Evolutionary conservation across 768 basidiomycete genomes (phyloP).

Genomic region (Suillus bovinus): DNA sequence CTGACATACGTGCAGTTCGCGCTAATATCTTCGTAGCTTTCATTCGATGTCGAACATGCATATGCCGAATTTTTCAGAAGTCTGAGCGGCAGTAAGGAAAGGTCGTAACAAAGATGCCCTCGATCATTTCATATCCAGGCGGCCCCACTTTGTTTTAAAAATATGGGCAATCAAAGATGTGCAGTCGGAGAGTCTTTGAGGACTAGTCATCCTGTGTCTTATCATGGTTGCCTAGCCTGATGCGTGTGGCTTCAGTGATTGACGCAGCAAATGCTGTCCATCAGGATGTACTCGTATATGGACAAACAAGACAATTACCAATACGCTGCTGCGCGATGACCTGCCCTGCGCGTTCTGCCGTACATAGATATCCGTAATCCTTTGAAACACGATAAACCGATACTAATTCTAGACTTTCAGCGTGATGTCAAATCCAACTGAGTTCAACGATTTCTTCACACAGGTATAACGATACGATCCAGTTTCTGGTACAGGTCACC

Average conservation of each 20-base stretch:
- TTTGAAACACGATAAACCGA: background rate
- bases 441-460: background rate
- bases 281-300: background rate
- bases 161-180: background rate
- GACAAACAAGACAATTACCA: background rate
- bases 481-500: background rate
- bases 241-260: background rate
- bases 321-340: background rate
- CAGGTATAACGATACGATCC: background rate
- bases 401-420: background rate
- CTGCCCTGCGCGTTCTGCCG: background rate
- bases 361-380: background rate
- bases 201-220: background rate
- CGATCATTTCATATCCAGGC: background rate
- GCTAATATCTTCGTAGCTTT: constrained; percentile 48
- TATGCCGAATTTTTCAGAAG: constrained; percentile 92
- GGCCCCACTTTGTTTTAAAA: background rate
- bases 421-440: background rate
- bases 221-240: background rate
- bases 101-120: background rate
- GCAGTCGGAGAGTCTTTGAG: background rate
- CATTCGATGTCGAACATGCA: constrained; percentile 97
- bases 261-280: background rate
- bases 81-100: constrained; percentile 47
- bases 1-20: background rate